Evolutionary conservation across 2,329 filamentous ascomycete species (phyloP).

Genomic region (Bisporella sp.): DNA sequence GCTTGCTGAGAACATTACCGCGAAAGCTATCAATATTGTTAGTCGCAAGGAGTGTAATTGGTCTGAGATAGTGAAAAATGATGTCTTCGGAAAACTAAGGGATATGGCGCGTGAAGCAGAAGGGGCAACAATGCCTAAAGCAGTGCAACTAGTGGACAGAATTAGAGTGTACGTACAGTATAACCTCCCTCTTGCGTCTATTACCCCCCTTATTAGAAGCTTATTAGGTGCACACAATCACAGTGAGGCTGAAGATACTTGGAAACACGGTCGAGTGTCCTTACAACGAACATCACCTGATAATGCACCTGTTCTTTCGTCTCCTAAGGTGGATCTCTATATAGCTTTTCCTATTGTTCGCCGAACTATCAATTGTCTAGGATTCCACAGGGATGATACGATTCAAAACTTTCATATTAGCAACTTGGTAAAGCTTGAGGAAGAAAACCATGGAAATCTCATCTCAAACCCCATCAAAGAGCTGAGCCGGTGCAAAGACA

Average conservation of each 20-base stretch:
- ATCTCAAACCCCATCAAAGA: constrained; percentile 1
- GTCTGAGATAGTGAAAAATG: constrained; percentile 1
- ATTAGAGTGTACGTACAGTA: constrained; percentile 1
- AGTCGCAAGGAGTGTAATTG: constrained; percentile 1
- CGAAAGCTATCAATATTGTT: not conserved
- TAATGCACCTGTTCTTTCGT: not conserved
- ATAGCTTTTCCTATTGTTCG: constrained; percentile 2
- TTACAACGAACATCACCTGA: not conserved
- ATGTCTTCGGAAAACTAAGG: constrained; percentile 1
- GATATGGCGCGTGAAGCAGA: not conserved
- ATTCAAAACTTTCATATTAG: constrained; percentile 1
- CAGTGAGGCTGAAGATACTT: constrained; percentile 2
- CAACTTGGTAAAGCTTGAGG: not conserved
- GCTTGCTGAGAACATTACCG: not conserved
- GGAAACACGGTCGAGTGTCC: not conserved
- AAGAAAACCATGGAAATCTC: constrained; percentile 1
- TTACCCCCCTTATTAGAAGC: not conserved
- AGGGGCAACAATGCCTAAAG: not conserved
- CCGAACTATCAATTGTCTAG: not conserved
- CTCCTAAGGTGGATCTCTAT: constrained; percentile 3
- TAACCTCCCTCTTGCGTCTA: not conserved
- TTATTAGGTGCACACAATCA: not conserved
- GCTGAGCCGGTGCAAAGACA: not conserved
- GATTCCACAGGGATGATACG: constrained; percentile 2
- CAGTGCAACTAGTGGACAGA: not conserved